Base-by-base conservation (phyloP, 345 rosid genomes). In the Dipteronia sinensis region DNA sequence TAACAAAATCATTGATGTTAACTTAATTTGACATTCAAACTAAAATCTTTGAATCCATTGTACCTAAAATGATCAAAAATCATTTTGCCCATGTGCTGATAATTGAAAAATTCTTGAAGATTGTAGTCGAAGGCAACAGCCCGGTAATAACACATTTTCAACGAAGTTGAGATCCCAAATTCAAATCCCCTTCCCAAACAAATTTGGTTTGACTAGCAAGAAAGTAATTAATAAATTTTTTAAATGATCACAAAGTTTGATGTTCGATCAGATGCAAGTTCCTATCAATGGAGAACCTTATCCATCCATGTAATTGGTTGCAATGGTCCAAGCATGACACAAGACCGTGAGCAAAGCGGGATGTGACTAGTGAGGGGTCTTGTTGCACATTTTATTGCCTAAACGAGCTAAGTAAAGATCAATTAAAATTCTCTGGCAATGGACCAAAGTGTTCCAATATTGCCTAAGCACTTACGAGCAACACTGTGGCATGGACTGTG, bases 401-500 rank as follows among this genome's bases (percentile, higher is more conserved):
- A 27, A 67, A 83, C 19, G 20, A 71, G 72, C 27, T 20, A 71
- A 15, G 51, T 25, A 78, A 17, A 72, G 38, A 29, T 71, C 7
- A 17, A 19, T 55, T 27, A 27, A 27, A 27, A 49, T 46, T 38
- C 44, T 69, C 12, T 49, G 76, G 46, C 62, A 56, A 56, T 8
- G 63, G 47, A 27, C 73, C 76, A 71, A 34, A 25, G 7, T 46
- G 75, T 68, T 25, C 69, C 76, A 46, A 53, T 19, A 34, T 65
- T 51, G 44, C 64, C 66, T 64, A 27, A 67, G 47, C 65, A 64
- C 29, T 63, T 51, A 55, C 23, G 66, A 55, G 71, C 47, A 63
- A 23, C 76, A 67, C 31, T 11, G 67, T 63, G 80, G 72, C 74
- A 66, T 71, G 27, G 83, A 74, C 71, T 13, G 64, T 49, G 82